A percentile compares a stretch with the other conserved stretches of the same genome.
Conservation (phyloP, 148 eudicot species). For the Rhododendron williamsianum region DNA sequence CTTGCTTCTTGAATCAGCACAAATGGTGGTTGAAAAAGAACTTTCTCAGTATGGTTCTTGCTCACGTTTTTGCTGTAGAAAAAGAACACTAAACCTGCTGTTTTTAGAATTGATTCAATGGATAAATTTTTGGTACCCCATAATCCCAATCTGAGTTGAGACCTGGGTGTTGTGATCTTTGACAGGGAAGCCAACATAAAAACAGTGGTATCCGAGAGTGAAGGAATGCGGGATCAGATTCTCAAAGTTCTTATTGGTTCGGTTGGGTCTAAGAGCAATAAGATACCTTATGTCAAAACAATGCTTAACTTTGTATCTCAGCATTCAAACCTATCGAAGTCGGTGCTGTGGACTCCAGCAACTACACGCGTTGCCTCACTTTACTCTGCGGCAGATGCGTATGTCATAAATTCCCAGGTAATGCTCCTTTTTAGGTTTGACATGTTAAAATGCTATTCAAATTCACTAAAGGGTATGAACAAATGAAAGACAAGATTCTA, state of each 20-base stretch:
- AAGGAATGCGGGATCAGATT: constrained; percentile 30
- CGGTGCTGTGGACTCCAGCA: constrained; percentile 87
- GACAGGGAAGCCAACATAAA: constrained; percentile 13
- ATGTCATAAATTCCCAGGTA: constrained; percentile 92
- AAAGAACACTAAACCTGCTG: neutral
- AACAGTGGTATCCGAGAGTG: constrained; percentile 22
- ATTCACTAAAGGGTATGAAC: neutral
- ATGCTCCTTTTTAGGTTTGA: neutral
- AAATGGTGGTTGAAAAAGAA: constrained; percentile 36
- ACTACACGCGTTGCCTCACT: constrained; percentile 91
- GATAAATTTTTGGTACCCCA: neutral
- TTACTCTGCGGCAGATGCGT: constrained; percentile 95
- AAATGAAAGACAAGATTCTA: neutral
- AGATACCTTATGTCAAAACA: constrained; percentile 72
- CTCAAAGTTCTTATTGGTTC: constrained; percentile 90
- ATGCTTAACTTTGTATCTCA: constrained; percentile 51
- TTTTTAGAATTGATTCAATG: neutral
- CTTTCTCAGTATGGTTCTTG: constrained; percentile 26
- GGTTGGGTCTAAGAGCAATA: constrained; percentile 95
- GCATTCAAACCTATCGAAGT: constrained; percentile 61
- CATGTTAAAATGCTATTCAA: neutral
- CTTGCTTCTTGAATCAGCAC: constrained; percentile 82
- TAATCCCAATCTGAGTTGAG: neutral
- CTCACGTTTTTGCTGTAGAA: neutral
- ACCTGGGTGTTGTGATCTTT: constrained; percentile 5